Base-by-base conservation (phyloP, 2,329 filamentous ascomycete genomes). In the Neofusicoccum sp. region DNA sequence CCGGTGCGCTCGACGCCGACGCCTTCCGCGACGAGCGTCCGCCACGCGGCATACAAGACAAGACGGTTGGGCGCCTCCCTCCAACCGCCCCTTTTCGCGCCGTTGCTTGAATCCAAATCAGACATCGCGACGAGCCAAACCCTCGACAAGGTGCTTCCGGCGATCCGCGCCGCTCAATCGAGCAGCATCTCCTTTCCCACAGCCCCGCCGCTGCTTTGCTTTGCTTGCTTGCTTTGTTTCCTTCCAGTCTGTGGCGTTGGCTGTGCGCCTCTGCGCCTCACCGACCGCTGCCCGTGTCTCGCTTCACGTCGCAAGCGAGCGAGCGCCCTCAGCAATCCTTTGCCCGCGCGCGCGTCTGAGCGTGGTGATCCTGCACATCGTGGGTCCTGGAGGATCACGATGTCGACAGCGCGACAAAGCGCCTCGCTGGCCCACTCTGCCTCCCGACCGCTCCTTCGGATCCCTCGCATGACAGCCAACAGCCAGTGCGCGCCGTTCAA, bases 351-450 rank as follows among this genome's bases (percentile, higher is more conserved):
- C 51, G 51, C 33, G 20, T 56, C 51, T 56, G 51, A 56, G 51
- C 51, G 51, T 44, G 51, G 51, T 43, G 51, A 56, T 56, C 51
- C 43, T 16, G 51, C 51, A 43, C 38, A 56, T 56, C 51, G 51
- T 56, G 51, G 51, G 51, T 56, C 51, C 43, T 33, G 51, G 51
- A 56, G 51, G 51, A 56, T 56, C 51, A 40, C 49, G 36, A 56
- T 56, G 51, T 56, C 51, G 51, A 56, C 51, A 56, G n/a, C 51
- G 38, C 38, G 51, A 43, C 51, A 56, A 43, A 56, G 51, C 51
- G 51, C 28, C 51, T 56, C 38, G 38, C 51, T 38, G 51, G 51
- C 51, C 51, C 51, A 56, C 51, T 44, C 38, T 56, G 51, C 12
- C 36, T 4, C 20, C 51, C 51, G 51, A 56, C 51, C 51, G 51